Evolutionary conservation across 108 stramenopile genomes (phyloP).

Genomic region (Poteriospumella lacustris): DNA sequence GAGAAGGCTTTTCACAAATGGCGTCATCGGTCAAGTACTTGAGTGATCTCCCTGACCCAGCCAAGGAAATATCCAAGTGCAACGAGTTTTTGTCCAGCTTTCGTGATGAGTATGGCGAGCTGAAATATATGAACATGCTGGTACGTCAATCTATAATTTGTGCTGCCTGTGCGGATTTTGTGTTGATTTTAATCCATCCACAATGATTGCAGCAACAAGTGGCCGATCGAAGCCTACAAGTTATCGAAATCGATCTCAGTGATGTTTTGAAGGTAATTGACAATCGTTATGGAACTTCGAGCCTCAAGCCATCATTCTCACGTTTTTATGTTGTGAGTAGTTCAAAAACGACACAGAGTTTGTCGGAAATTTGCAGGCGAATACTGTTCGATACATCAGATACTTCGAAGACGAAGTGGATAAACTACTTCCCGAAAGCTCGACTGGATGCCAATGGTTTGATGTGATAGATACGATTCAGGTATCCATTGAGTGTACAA

Average conservation of each 20-base stretch:
- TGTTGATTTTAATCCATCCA: no score
- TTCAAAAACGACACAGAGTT: constrained; percentile 6
- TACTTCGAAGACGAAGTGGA: constrained; percentile 25
- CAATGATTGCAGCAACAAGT: no score
- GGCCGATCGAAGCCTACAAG: no score
- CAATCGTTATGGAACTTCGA: no score
- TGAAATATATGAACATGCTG: not conserved
- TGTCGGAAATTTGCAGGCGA: not conserved
- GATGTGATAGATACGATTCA: constrained; percentile 20
- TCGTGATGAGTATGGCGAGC: not conserved
- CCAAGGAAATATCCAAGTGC: not conserved
- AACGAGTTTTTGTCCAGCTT: not conserved
- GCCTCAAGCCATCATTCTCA: no score
- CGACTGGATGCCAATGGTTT: no score
- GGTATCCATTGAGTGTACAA: not conserved
- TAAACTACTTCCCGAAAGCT: not conserved
- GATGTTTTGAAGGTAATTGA: no score
- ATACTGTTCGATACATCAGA: constrained; percentile 14
- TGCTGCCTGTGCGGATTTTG: no score
- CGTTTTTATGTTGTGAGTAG: constrained; percentile 15
- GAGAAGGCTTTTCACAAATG: no score
- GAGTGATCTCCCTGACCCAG: not conserved
- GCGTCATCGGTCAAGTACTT: not conserved
- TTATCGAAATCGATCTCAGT: no score
- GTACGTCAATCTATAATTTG: no score